phyloP scores from a whole-genome alignment of 2,329 filamentous ascomycete genomes.

The Colletotrichum sojae region DNA sequence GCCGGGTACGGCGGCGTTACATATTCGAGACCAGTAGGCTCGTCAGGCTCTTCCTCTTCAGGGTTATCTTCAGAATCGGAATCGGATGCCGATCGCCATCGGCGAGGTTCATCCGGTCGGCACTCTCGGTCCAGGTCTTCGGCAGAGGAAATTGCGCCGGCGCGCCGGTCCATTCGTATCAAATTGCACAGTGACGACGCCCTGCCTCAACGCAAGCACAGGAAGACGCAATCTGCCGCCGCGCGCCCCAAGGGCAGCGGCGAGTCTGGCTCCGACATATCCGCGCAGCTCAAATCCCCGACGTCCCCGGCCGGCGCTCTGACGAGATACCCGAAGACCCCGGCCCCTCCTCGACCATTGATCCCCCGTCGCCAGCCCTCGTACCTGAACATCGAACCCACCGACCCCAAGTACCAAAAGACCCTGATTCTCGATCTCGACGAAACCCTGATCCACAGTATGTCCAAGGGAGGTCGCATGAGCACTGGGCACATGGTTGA shows the following conservation, averaged over 20 bases:
- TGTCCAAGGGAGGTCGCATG: conserved; percentile 96
- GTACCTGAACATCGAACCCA: conserved; percentile 76
- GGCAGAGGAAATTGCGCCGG: conserved; percentile 75
- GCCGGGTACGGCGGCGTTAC: conserved; percentile 41
- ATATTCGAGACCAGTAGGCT: conserved; percentile 45
- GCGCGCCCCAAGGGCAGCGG: conserved; percentile 60
- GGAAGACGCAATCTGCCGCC: conserved; percentile 69
- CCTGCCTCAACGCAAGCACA: conserved; percentile 79
- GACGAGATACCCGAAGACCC: conserved; percentile 91
- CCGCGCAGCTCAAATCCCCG: conserved; percentile 92
- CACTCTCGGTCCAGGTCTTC: conserved; percentile 77
- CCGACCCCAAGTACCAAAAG: conserved; percentile 78
- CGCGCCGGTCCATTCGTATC: conserved; percentile 88
- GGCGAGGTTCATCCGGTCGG: conserved; percentile 52
- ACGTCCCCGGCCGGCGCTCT: conserved; percentile 84
- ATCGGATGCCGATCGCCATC: conserved; percentile 63
- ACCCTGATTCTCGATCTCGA: conserved; percentile 96
- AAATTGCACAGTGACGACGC: conserved; percentile 88
- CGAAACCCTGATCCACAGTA: conserved; percentile 97
- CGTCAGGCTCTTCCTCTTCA: conserved; percentile 71
- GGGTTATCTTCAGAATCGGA: conserved; percentile 81
- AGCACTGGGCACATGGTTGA: conserved; percentile 99
- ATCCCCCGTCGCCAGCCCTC: conserved; percentile 92
- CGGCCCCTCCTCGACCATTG: conserved; percentile 88
- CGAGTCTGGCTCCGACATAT: conserved; percentile 66